Base-by-base conservation (phyloP, 192 early-diverging fungal genomes). In the Coemansia sp. region DNA sequence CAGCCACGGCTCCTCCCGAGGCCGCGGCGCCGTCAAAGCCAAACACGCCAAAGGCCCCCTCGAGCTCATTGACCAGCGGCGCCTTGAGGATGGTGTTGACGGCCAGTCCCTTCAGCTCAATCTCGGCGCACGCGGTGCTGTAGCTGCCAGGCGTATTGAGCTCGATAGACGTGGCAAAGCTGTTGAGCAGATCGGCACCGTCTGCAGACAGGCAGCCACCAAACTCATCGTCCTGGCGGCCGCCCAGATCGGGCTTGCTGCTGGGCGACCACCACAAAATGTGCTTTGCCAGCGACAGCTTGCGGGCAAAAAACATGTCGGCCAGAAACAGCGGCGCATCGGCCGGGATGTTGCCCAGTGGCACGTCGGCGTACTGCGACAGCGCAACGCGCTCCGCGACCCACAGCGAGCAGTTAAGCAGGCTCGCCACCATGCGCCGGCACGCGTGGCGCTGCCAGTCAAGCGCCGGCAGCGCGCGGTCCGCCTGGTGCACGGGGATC, bases 181-280 rank as follows among this genome's bases (percentile, higher is more conserved):
- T 46, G 10, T 10, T 15, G 34, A n/a, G n/a, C 34, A 8, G 34
- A 2, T 14, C 2, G 3, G 8, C 34, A 14, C 9, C 26, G 8
- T 8, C 14, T 6, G 14, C 11, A 46, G 25, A 6, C 5, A 19
- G 1, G 26, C n/a, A n/a, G n/a, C n/a, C n/a, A n/a, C n/a, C 45
- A 31, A 58, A 58, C 63, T 77, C 74, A 38, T 77, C 74, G 50
- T 69, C 63, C 59, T 77, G 67, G 5, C 86, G 77, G 4, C 93
- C 93, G 32, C 95, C 94, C 14, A 97, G 63, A 66, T 96, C 93
- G 0, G 94, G 93, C 40, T 81, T 83, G 29, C 73, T 78, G 3
- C 82, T 83, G 1, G 84, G 65, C 34, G 93, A 96, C 80, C 86
- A 94, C 97, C 97, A 99, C 25, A 96, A 60, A 1, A 99, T 59